These are phyloP conservation scores for Atkinsonella texensis DNA, from an alignment of 2,329 filamentous ascomycete genomes.

Conservation along the genomic window DNA sequence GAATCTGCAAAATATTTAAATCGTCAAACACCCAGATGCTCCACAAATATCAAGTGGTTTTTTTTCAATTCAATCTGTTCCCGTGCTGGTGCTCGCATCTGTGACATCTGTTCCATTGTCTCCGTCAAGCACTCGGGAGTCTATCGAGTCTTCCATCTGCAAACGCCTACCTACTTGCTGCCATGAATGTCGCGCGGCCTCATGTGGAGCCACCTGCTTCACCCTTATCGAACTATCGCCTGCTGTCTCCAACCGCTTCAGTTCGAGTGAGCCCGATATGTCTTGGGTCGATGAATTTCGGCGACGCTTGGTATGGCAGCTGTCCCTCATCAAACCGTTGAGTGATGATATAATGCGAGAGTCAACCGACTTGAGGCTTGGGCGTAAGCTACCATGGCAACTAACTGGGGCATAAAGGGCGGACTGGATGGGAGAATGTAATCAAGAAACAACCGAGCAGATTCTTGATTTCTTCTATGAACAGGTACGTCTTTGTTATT, in stretches of 20 bases:
- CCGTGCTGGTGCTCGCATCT: not conserved
- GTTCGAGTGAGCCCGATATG: constrained; percentile 56
- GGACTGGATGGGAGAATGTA: constrained; percentile 49
- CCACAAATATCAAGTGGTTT: not conserved
- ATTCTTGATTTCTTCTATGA: constrained; percentile 56
- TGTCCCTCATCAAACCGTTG: not conserved
- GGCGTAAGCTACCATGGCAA: not conserved
- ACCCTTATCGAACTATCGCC: constrained; percentile 50
- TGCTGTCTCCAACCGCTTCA: constrained; percentile 53
- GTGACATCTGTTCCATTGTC: not conserved
- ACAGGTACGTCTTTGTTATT: constrained; percentile 26
- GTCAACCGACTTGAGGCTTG: not conserved
- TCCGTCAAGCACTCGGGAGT: not conserved
- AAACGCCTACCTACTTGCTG: not conserved
- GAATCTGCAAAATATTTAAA: not conserved
- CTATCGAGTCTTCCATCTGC: not conserved
- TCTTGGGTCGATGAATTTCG: constrained; percentile 55
- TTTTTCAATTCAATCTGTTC: not conserved
- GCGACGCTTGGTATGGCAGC: constrained; percentile 33
- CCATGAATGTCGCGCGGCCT: constrained; percentile 15
- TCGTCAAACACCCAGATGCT: not conserved
- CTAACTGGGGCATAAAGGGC: constrained; percentile 25
- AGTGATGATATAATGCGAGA: not conserved
- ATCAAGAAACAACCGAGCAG: constrained; percentile 47
- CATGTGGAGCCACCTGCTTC: constrained; percentile 41